Conservation (phyloP, 192 early-diverging fungal genomes). For the Coemansia sp. region DNA sequence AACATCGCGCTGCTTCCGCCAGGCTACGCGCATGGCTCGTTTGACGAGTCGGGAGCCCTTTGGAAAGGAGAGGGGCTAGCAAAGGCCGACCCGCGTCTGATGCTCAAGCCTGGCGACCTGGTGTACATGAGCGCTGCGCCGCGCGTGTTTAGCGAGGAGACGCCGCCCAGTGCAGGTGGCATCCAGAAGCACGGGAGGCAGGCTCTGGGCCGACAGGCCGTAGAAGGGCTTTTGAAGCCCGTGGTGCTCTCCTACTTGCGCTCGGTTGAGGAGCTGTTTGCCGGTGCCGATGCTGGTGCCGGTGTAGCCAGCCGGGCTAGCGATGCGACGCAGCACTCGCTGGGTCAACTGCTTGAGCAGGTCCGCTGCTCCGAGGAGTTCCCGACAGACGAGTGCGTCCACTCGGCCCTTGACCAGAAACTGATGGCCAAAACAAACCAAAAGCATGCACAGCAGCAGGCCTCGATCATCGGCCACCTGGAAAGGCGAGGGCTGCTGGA, state of each 20-base stretch:
- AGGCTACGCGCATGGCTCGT: conserved; percentile 3
- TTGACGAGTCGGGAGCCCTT: conserved; percentile 7
- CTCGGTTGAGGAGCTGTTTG: background rate
- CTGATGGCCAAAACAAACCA: conserved; percentile 10
- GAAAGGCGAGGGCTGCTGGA: conserved; percentile 58
- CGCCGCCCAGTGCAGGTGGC: background rate
- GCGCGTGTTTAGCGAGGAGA: conserved; percentile 6
- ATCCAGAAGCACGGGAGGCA: background rate
- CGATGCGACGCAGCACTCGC: background rate
- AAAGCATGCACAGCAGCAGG: conserved; percentile 64
- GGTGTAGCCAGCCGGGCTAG: no score
- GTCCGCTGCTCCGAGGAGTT: conserved; percentile 22
- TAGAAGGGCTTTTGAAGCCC: conserved; percentile 9
- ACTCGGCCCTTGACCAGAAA: conserved; percentile 10
- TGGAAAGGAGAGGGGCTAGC: conserved; percentile 33
- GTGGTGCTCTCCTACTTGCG: conserved; percentile 10
- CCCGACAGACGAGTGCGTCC: conserved; percentile 6
- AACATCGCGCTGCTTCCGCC: conserved; percentile 33
- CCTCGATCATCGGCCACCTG: conserved; percentile 83
- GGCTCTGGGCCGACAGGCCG: background rate
- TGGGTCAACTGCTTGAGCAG: conserved; percentile 17
- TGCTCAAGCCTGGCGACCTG: conserved; percentile 28
- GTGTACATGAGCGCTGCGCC: conserved; percentile 6
- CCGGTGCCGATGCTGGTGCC: no score
- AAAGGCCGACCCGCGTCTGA: conserved; percentile 22